Base-by-base conservation (phyloP, 257 asterid species). In the Cinchona pubescens region DNA sequence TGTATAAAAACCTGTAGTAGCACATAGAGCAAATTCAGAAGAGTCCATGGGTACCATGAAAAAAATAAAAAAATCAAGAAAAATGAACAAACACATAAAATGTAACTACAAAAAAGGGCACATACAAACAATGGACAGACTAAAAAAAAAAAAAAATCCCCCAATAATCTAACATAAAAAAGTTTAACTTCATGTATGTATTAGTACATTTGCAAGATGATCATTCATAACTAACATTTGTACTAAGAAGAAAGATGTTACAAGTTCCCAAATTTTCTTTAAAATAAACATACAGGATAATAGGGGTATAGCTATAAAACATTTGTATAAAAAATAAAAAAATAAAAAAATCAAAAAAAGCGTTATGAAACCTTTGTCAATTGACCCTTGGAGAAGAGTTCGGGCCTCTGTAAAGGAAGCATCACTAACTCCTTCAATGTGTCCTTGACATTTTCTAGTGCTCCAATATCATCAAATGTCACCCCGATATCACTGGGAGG, bases 401-500 rank as follows among this genome's bases (percentile, higher is more conserved):
- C 97, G 2, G 97, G 97, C 74, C 96, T 86, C 79, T 88, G 97
- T 74, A 92, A 79, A 76, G 97, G 96, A 81, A 90, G 96, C 97
- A 92, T 92, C 86, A 92, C 97, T 84, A 92, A 79, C 86, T 92
- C 96, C 87, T 87, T 90, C 87, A 92, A 78, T 13, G 96, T 89
- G 81, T 92, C 97, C 75, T 92, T 92, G 75, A 92, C 96, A 86
- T 87, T 89, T 83, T 92, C 97, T 58, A 92, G 85, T 48, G 98
- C 98, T 80, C 98, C 97, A 79, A 92, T 89, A 86, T 92, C 98
- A 83, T 92, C 96, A 88, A 92, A 92, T 42, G 96, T 90, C 59
- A 92, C 97, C 51, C 97, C 97, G 78, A 92, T 89, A 79, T 89
- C 97, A 73, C 61, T 87, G 32, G 98, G 92, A 74, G 94, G 90